Percentiles rank a stretch among this genome's conserved stretches.
Evolutionary conservation across 192 early-diverging fungal species (phyloP).

Genomic region (Chytriomyces sp.): DNA sequence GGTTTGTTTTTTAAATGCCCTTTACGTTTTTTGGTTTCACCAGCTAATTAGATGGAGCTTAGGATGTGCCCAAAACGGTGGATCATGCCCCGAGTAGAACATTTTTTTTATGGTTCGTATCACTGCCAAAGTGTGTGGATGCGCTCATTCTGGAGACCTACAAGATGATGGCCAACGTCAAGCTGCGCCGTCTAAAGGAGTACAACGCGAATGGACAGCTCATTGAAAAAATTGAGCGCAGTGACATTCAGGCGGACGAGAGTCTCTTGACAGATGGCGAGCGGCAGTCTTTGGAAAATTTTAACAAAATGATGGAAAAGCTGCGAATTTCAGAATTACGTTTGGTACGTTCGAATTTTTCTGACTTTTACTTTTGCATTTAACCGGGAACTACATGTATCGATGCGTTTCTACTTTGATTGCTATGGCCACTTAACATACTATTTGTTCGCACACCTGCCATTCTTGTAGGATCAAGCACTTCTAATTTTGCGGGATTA

Average conservation of each 20-base stretch:
- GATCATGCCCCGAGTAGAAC: constrained; percentile 52
- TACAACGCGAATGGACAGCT: constrained; percentile 26
- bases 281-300: constrained; percentile 17
- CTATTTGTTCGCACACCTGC: background rate
- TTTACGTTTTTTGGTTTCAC: constrained; percentile 1
- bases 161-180: constrained; percentile 39
- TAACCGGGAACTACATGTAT: background rate
- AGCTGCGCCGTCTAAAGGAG: constrained; percentile 41
- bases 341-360: constrained; percentile 15
- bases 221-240: constrained; percentile 47
- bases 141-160: constrained; percentile 40
- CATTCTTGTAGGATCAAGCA: constrained; percentile 24
- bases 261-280: constrained; percentile 42
- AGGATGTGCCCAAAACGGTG: constrained; percentile 53
- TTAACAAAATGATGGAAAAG: constrained; percentile 30
- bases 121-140: constrained; percentile 35
- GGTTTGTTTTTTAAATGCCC: constrained; percentile 28
- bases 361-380: background rate
- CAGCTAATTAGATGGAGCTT: background rate
- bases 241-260: constrained; percentile 40
- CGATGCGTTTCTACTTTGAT: background rate
- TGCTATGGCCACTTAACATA: background rate
- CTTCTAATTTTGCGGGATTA: constrained; percentile 40
- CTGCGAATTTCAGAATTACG: constrained; percentile 31
- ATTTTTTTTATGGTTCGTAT: constrained; percentile 47